Base-by-base conservation (phyloP, 805 yeast species). In the Komagataella populi region DNA sequence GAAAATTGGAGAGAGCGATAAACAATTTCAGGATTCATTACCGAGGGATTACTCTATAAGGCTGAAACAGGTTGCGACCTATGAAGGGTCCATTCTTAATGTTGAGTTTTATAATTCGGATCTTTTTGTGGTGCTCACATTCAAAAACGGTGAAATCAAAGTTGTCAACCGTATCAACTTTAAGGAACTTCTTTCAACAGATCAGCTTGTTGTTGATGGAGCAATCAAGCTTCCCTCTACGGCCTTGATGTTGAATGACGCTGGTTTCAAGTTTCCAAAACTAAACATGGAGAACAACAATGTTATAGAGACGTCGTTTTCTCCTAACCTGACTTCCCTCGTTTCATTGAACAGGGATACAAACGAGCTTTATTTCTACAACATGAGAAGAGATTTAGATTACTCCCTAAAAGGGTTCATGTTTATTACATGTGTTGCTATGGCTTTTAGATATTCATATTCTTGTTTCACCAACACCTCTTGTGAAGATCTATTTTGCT, bases 381-480 rank as follows among this genome's bases (percentile, higher is more conserved):
- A 63, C 47, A 18, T 45, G 57, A 59, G 3, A 56, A 57, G 46
- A 48, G 56, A 16, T 50, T 50, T 3, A 56, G 57, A 20, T 47
- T 50, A 6, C 55, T 58, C 8, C 54, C 59, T 16, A 55, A 56
- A 18, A 59, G 70, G 70, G 3, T 67, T 69, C 12, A 52, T 72
- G 45, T 62, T 66, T n/a, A 57, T 72, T 1, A 65, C 78, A 0
- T 73, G 85, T 0, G 80, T 78, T 1, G 82, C 79, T 0, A 64
- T 87, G 49, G 87, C 95, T 0, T 70, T 76, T 24, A 66, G 80
- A 6, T 88, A 85, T 62, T 79, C 93, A 0, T 73, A 75, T 51
- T 78, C 89, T 0, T 86, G 90, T 57, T 85, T 82, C 63, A 72
- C 81, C 48, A 83, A 77, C 50, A 68, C 78, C 6, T 75, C 78